Conservation (phyloP, 2,329 filamentous ascomycete genomes). For the Penicillium occitanis region DNA sequence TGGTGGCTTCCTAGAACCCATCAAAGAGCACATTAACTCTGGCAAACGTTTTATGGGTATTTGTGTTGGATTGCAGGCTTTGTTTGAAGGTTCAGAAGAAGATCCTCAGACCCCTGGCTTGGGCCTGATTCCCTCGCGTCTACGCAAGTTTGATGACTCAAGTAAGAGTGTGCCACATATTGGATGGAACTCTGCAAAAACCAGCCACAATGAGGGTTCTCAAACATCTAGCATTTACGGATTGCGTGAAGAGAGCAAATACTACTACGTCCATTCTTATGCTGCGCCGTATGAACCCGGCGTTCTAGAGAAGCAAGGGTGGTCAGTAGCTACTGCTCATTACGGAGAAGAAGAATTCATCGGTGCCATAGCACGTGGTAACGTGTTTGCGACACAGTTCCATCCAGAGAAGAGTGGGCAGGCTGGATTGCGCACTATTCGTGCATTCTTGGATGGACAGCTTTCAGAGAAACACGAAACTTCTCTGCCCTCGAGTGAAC, state of each 20-base stretch:
- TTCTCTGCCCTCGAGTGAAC: slow-evolving; percentile 25
- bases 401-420: slow-evolving; percentile 96
- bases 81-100: slow-evolving; percentile 85
- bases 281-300: slow-evolving; percentile 73
- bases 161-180: slow-evolving; percentile 97
- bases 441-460: slow-evolving; percentile 78
- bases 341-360: slow-evolving; percentile 91
- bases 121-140: slow-evolving; percentile 67
- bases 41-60: slow-evolving; percentile 99
- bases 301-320: slow-evolving; percentile 75
- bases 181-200: slow-evolving; percentile 90
- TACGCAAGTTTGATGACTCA: slow-evolving; percentile 73
- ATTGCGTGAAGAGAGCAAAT: slow-evolving; percentile 78
- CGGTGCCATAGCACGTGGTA: slow-evolving; percentile 80
- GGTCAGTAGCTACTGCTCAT: slow-evolving; percentile 84
- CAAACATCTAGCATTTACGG: slow-evolving; percentile 68
- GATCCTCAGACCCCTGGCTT: slow-evolving; percentile 70
- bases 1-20: slow-evolving; percentile 79
- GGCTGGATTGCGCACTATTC: slow-evolving; percentile 79
- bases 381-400: slow-evolving; percentile 90
- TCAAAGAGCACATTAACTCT: slow-evolving; percentile 76
- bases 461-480: slow-evolving; percentile 55
- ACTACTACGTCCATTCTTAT: slow-evolving; percentile 98
- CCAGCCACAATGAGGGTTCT: slow-evolving; percentile 41
- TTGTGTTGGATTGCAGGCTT: slow-evolving; percentile 87